Base-by-base conservation (phyloP, 1,284 basidiomycete species). In the Schizophyllum amplum region DNA sequence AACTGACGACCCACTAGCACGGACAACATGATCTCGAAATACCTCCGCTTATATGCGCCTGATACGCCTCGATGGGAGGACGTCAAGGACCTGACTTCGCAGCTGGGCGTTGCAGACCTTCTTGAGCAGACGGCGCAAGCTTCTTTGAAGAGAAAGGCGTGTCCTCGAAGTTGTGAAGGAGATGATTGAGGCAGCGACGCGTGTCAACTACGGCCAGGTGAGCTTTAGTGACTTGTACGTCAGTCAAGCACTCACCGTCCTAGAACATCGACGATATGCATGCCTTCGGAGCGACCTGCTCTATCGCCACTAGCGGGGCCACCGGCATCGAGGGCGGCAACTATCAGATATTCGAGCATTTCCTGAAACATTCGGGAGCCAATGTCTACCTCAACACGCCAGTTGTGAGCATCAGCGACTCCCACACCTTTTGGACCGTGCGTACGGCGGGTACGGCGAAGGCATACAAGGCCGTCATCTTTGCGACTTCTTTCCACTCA, bases 131-230 rank as follows among this genome's bases (percentile, higher is more conserved):
- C 81, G 15, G 82, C 81, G 0, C 68, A 75, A 1, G 81, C 48
- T 27, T 90, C 84, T 70, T 79, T 93, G 23, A 66, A 72, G 24
- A 65, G 25, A 75, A 81, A 20, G 83, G 83, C 23, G 75, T 91
- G 26, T 75, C 80, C 47, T 67, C 76, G 54, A 74, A 73, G 54
- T 86, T 71, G 77, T 83, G 5, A 75, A 78, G 48, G 96, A 99
- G 71, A 72, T 97, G 54, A 78, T 95, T 52, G 92, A 93, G 60
- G 88, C 85, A 1, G 84, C 86, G 4, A 92, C 92, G 6, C 79
- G 94, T 20, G 92, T 94, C 51, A 98, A 98, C 70, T 95, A 95
- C 66, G 92, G 84, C 23, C 88, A 90, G 75, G 90, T 87, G 62
- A 57, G 77, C 61, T 25, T 24, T 1, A 42, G 7, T 13, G 33